Conservation (phyloP, 176 grass and related monocot species). For the Oryza nivara region DNA sequence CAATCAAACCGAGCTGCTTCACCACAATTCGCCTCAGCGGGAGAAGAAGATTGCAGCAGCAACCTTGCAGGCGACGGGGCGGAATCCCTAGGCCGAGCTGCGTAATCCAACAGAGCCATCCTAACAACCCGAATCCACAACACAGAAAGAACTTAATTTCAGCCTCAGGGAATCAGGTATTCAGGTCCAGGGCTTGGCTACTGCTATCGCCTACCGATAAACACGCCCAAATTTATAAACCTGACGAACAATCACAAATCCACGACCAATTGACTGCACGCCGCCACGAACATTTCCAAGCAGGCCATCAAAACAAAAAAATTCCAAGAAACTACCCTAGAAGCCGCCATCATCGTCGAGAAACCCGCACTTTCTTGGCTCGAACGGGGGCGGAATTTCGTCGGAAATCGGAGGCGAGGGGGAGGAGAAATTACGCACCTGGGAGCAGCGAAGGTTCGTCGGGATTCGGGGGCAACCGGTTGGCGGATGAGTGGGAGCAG, state of each 20-base stretch:
- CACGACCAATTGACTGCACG: neutral
- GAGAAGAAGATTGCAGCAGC: neutral
- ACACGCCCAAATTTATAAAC: slow-evolving; percentile 41
- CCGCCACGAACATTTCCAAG: neutral
- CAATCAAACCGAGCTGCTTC: neutral
- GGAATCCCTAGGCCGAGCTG: neutral
- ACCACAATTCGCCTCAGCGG: neutral
- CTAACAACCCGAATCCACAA: slow-evolving; percentile 15
- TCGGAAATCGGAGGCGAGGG: slow-evolving; percentile 10
- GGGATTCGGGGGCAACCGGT: neutral
- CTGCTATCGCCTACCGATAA: neutral
- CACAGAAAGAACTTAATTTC: neutral
- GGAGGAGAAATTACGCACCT: slow-evolving; percentile 32
- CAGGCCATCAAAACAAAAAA: neutral
- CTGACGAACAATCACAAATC: neutral
- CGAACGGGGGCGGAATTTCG: neutral
- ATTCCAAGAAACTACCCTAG: slow-evolving; percentile 32
- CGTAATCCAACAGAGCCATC: neutral
- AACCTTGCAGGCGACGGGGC: neutral
- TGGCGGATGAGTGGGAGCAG: slow-evolving; percentile 24
- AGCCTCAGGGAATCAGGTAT: neutral
- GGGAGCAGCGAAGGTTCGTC: slow-evolving; percentile 24
- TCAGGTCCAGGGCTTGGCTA: slow-evolving; percentile 19
- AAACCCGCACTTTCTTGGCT: neutral
- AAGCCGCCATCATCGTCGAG: neutral